These are phyloP conservation scores for Sistotremastrum suecicum DNA, from an alignment of 768 basidiomycete species.

Conservation along the genomic window DNA sequence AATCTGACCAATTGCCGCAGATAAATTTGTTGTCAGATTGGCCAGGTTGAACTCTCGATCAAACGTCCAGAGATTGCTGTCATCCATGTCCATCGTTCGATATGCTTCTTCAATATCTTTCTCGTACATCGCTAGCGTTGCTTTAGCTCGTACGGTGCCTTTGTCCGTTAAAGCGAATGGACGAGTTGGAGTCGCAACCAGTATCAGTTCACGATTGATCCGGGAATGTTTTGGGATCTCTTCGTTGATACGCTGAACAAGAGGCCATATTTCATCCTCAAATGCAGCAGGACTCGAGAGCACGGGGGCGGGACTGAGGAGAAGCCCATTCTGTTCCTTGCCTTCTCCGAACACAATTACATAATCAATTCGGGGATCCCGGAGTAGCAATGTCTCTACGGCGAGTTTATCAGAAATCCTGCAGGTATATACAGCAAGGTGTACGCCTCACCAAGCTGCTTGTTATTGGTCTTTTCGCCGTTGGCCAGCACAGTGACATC, in stretches of 20 bases:
- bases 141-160: conserved; percentile 5
- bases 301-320: conserved; percentile 14
- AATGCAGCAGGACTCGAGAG: conserved; percentile 2
- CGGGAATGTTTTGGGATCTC: conserved; percentile 15
- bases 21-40: too few species aligned
- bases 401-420: background rate
- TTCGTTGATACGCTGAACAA: conserved; percentile 13
- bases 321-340: conserved; percentile 4
- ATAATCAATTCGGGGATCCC: conserved; percentile 9
- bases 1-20: too few species aligned
- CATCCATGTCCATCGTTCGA: too few species aligned
- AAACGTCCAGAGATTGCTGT: too few species aligned
- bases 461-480: conserved; percentile 18
- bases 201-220: conserved; percentile 13
- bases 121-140: background rate
- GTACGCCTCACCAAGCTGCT: conserved; percentile 12
- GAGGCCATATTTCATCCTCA: conserved; percentile 11
- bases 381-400: conserved; percentile 11
- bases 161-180: conserved; percentile 14
- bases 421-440: too few species aligned
- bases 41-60: too few species aligned
- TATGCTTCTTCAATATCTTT: too few species aligned
- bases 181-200: conserved; percentile 10
- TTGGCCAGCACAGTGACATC: conserved; percentile 16
- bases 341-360: conserved; percentile 13